Conservation (phyloP, 805 yeast species). For the Yarrowia sp. region DNA sequence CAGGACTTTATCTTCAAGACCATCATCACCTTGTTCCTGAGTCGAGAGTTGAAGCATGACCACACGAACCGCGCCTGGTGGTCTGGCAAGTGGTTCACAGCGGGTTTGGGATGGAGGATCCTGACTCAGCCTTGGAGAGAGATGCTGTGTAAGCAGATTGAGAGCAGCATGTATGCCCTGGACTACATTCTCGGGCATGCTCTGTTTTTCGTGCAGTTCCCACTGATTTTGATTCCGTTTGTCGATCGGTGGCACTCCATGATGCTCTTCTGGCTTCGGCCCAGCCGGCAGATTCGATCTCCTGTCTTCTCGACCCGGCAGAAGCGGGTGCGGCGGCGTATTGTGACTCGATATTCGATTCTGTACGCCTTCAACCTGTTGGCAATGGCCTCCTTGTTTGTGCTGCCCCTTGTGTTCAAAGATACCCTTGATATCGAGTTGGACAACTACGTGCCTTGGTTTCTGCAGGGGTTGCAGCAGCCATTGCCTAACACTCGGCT, state of each 20-base stretch:
- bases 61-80: slow-evolving; percentile 70
- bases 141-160: slow-evolving; percentile 77
- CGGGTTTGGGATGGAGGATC: slow-evolving; percentile 78
- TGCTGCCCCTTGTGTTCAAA: slow-evolving; percentile 1
- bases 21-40: slow-evolving; percentile 48
- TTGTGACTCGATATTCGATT: slow-evolving; percentile 11
- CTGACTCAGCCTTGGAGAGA: slow-evolving; percentile 85
- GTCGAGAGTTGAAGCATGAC: slow-evolving; percentile 59
- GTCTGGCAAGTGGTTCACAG: slow-evolving; percentile 46
- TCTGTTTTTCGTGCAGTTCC: slow-evolving; percentile 75
- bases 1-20: slow-evolving; percentile 58
- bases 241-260: slow-evolving; percentile 89
- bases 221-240: slow-evolving; percentile 71
- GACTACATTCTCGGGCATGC: slow-evolving; percentile 85
- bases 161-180: slow-evolving; percentile 83
- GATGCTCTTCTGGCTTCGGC: slow-evolving; percentile 94
- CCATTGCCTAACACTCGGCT: slow-evolving; percentile 6
- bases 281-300: slow-evolving; percentile 78
- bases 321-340: slow-evolving; percentile 45
- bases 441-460: slow-evolving; percentile 7
- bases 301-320: slow-evolving; percentile 82
- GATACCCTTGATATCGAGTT: slow-evolving; percentile 8
- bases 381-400: slow-evolving; percentile 11
- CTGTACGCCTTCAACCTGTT: background rate
- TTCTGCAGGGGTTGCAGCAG: slow-evolving; percentile 15